A percentile compares a stretch with the other conserved stretches of the same genome.
phyloP scores from a whole-genome alignment of 441 rosid genomes.

The Jatropha multifida region DNA sequence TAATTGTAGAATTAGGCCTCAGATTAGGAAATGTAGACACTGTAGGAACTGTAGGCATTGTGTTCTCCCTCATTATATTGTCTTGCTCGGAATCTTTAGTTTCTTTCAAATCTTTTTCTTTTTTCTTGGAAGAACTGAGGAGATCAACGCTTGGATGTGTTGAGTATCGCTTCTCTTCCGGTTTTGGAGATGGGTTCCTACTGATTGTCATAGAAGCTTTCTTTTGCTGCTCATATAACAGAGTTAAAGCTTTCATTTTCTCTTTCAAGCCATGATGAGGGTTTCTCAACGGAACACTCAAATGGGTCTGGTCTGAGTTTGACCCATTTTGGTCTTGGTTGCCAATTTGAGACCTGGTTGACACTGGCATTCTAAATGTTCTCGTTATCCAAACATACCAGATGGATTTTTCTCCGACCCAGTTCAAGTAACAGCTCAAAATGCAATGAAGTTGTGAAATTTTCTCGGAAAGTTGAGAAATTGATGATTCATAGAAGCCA shows the following conservation, averaged over 20 bases:
- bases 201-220: conserved; percentile 44
- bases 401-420: conserved; percentile 26
- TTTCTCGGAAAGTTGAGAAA: conserved; percentile 17
- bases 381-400: conserved; percentile 48
- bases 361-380: conserved; percentile 63
- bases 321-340: conserved; percentile 35
- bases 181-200: conserved; percentile 48
- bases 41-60: conserved; percentile 19
- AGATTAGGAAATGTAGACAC: conserved; percentile 15
- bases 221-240: conserved; percentile 82
- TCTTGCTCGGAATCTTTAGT: conserved; percentile 33
- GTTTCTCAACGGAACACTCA: conserved; percentile 43
- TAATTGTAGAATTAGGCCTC: conserved; percentile 36
- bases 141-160: conserved; percentile 60
- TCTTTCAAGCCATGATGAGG: conserved; percentile 83
- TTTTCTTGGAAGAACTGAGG: conserved; percentile 43
- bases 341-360: conserved; percentile 67
- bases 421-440: conserved; percentile 23
- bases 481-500: conserved; percentile 21
- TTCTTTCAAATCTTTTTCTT: conserved; percentile 30
- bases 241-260: conserved; percentile 71
- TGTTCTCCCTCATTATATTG: conserved; percentile 48
- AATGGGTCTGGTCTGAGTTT: conserved; percentile 34
- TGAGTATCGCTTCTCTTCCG: conserved; percentile 43
- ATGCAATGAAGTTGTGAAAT: conserved; percentile 16